phyloP scores from a whole-genome alignment of 768 basidiomycete genomes.

The Tephrocybe sp. region DNA sequence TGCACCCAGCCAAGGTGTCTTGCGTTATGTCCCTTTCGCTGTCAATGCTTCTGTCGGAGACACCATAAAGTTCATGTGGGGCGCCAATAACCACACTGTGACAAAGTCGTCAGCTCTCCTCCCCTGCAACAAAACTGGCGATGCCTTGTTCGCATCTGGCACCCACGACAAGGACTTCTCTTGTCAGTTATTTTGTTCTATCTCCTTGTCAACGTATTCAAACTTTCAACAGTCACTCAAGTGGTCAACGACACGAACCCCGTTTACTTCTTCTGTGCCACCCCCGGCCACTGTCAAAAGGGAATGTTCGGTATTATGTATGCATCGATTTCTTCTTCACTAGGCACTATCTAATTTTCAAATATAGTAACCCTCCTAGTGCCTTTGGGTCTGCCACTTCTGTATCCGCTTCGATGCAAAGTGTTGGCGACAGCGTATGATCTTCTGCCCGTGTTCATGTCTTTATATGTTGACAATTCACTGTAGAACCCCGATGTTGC shows the following conservation, averaged over 20 bases:
- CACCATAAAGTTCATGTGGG: constrained; percentile 75
- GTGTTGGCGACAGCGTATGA: constrained; percentile 43
- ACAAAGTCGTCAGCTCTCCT: constrained; percentile 68
- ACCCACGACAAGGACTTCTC: constrained; percentile 58
- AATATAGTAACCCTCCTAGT: constrained; percentile 53
- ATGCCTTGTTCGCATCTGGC: constrained; percentile 63
- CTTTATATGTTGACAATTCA: constrained; percentile 2
- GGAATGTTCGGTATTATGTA: constrained; percentile 85
- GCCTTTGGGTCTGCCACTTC: constrained; percentile 43
- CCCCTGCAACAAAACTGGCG: constrained; percentile 71
- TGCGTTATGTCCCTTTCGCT: constrained; percentile 74
- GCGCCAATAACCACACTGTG: constrained; percentile 77
- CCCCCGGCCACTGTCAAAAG: constrained; percentile 70
- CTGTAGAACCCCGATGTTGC: constrained; percentile 51
- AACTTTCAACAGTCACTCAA: constrained; percentile 51
- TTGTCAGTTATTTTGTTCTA: constrained; percentile 40
- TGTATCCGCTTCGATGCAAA: constrained; percentile 51
- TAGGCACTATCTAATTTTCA: neutral
- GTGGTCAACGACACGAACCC: constrained; percentile 71
- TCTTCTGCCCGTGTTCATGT: neutral
- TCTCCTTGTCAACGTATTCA: neutral
- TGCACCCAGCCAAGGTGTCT: constrained; percentile 71
- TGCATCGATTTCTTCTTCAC: constrained; percentile 9
- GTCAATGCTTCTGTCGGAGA: constrained; percentile 76
- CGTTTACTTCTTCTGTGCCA: constrained; percentile 73